Evolutionary conservation across 139 green algal species (phyloP), one percentile per base, ranked within the genome.

Genomic region (Closterium sp.): DNA sequence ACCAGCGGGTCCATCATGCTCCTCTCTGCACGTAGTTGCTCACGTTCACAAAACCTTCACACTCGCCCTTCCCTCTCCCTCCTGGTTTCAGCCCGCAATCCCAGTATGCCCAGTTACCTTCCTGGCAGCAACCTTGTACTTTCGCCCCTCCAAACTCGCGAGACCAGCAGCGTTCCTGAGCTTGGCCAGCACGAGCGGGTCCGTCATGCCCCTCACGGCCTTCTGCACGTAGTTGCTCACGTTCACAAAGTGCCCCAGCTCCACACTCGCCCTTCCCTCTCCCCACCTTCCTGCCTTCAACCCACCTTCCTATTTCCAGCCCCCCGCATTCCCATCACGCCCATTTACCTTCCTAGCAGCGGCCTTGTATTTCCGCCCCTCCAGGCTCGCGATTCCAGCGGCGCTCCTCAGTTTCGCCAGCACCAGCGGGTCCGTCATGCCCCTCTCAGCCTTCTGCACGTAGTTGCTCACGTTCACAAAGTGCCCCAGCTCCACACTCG

Each of bases 191-290:
- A 96, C 70, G 1, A 96, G 92, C 9, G 94, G 62, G 34, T 93
- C 91, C 42, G 85, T 32, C 38, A 88, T 22, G 86, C 95, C 96
- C 38, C 95, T 88, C 94, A 98, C 97, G 0, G 97, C 97, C 92
- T 98, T 98, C 31, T 95, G 89, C 11, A 98, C 96, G 91, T 99
- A 99, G 93, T n/a, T n/a, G n/a, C n/a, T n/a, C n/a, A n/a, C n/a
- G n/a, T n/a, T n/a, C n/a, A n/a, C 32, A 38, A 38, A 38, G 32
- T 98, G 97, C 86, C 92, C 93, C 95, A 98, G 95, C 96, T 98
- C 97, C 4, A 98, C 91, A 11, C 94, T 92, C 21, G 97, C 96
- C 19, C n/a, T n/a, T n/a, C n/a, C n/a, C n/a, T n/a, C n/a, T n/a
- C n/a, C n/a, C n/a, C n/a, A n/a, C n/a, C n/a, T n/a, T n/a, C n/a